These are phyloP conservation scores for Lodderomyces orthopsilosis DNA, from an alignment of 1,139 yeast genomes.

Conservation along the genomic window DNA sequence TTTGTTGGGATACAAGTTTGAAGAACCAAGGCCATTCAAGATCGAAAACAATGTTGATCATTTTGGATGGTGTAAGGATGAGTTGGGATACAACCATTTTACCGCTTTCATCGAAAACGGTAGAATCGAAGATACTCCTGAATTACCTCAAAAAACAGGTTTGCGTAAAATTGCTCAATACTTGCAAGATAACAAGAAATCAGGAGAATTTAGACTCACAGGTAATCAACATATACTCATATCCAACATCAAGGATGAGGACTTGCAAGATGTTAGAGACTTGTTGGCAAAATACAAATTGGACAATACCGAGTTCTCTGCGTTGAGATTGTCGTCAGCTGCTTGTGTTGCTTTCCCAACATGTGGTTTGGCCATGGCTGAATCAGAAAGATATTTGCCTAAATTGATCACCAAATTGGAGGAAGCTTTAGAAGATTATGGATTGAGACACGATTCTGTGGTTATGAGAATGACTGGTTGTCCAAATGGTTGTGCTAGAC, in stretches of 20 bases:
- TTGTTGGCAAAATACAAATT: conserved; percentile 72
- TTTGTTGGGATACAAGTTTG: conserved; percentile 73
- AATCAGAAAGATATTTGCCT: conserved; percentile 93
- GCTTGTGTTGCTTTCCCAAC: conserved; percentile 99
- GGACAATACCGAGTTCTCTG: conserved; percentile 82
- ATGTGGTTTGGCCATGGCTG: conserved; percentile 99
- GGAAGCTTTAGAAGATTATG: conserved; percentile 81
- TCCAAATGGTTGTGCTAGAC: conserved; percentile 98
- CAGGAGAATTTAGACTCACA: conserved; percentile 89
- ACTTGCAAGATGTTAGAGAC: conserved; percentile 59
- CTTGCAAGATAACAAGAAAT: conserved; percentile 43
- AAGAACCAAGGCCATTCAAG: conserved; percentile 64
- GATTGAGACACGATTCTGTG: conserved; percentile 89
- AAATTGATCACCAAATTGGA: conserved; percentile 78
- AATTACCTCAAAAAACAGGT: conserved; percentile 87
- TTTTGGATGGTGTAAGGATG: conserved; percentile 94
- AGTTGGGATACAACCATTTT: conserved; percentile 81
- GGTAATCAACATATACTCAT: conserved; percentile 93
- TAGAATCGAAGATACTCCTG: conserved; percentile 91
- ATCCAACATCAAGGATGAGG: conserved; percentile 68
- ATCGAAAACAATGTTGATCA: conserved; percentile 87
- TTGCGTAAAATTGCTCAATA: conserved; percentile 72
- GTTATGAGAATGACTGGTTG: conserved; percentile 99
- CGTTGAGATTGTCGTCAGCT: conserved; percentile 83
- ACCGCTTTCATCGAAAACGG: conserved; percentile 96